phyloP scores from a whole-genome alignment of 257 asterid species.

The Misopates orontium region DNA sequence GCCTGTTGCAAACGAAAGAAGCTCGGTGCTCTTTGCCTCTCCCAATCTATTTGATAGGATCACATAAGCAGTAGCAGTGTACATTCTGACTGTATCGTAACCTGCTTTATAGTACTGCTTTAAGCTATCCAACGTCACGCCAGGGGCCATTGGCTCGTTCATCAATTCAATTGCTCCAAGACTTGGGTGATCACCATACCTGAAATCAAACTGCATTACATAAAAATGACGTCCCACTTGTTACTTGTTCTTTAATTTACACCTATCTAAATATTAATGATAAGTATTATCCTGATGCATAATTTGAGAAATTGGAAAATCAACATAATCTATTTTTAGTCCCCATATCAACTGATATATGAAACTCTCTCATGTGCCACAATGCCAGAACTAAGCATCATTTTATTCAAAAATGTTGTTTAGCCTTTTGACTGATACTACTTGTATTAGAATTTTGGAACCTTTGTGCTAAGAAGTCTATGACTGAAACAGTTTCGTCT shows the following conservation, averaged over 20 bases:
- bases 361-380: no score
- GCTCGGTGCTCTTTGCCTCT: conserved; percentile 44
- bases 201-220: conserved; percentile 7
- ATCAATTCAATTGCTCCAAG: conserved; percentile 48
- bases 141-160: conserved; percentile 49
- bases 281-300: background rate
- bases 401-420: no score
- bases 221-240: background rate
- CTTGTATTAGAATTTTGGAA: conserved; percentile 18
- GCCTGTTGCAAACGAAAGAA: conserved; percentile 31
- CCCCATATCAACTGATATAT: no score
- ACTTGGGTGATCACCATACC: conserved; percentile 42
- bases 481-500: conserved; percentile 43
- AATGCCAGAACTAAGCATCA: no score
- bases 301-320: background rate
- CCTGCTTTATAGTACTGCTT: conserved; percentile 45
- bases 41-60: conserved; percentile 49
- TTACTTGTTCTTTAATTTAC: background rate
- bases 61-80: conserved; percentile 37
- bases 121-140: conserved; percentile 35
- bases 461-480: conserved; percentile 50
- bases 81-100: conserved; percentile 46
- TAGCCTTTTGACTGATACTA: background rate
- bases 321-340: background rate
- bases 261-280: background rate